Evolutionary conservation across 345 rosid genomes (phyloP).

Genomic region (Corchorus capsularis): DNA sequence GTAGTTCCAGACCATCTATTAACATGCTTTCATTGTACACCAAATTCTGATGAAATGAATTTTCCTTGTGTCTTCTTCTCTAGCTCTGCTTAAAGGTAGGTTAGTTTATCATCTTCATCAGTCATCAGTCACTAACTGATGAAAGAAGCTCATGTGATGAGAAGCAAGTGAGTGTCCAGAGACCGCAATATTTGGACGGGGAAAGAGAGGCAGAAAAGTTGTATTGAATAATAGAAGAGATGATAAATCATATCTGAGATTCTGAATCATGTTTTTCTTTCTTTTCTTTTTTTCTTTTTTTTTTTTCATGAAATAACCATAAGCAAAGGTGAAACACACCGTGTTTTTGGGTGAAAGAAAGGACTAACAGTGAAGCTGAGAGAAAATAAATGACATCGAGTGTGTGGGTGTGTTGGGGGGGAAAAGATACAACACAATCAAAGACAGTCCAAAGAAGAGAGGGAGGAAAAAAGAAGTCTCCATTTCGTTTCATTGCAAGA

Average conservation of each 20-base stretch:
- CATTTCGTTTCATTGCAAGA: neutral
- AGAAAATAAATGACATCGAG: neutral
- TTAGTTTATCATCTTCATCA: neutral
- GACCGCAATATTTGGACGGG: too few relatives aligned
- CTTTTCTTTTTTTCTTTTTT: too few relatives aligned
- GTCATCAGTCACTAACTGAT: neutral
- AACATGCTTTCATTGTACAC: neutral
- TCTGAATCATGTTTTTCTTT: too few relatives aligned
- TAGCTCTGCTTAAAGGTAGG: constrained; percentile 2
- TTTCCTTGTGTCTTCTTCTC: neutral
- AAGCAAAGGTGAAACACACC: neutral
- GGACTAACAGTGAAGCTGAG: too few relatives aligned
- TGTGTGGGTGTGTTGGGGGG: too few relatives aligned
- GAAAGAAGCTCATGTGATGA: neutral
- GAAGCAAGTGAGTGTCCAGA: neutral
- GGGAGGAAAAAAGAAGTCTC: neutral
- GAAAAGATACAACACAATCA: neutral
- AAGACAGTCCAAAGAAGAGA: neutral
- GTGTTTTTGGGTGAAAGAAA: neutral
- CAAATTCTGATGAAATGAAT: neutral
- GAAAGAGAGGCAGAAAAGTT: neutral
- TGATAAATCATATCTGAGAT: too few relatives aligned
- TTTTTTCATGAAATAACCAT: neutral
- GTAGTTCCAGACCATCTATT: neutral
- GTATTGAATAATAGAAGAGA: neutral